A percentile compares a stretch with the other conserved stretches of the same genome.
Conservation (phyloP, 129 eudicot genomes). For the Saposhnikovia divaricata region DNA sequence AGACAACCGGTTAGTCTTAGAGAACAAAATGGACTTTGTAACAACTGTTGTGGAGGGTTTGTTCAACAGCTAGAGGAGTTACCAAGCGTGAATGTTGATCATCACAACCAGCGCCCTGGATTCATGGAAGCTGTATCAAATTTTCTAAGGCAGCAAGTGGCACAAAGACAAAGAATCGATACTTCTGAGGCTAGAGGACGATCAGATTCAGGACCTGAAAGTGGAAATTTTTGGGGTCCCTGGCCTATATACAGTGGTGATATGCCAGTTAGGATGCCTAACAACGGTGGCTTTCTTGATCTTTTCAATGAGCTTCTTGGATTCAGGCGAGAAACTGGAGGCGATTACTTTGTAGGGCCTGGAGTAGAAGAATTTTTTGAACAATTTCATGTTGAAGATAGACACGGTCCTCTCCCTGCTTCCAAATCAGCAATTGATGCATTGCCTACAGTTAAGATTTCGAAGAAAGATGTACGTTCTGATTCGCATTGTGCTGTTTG, state of each 20-base stretch:
- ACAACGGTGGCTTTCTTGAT: slow-evolving; percentile 45
- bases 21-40: slow-evolving; percentile 34
- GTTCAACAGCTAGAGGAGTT: slow-evolving; percentile 61
- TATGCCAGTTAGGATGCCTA: slow-evolving; percentile 59
- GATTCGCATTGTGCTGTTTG: slow-evolving; percentile 73
- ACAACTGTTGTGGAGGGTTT: slow-evolving; percentile 56
- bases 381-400: slow-evolving; percentile 36
- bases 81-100: slow-evolving; percentile 20
- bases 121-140: slow-evolving; percentile 54
- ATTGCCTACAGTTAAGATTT: slow-evolving; percentile 48
- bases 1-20: slow-evolving; percentile 44
- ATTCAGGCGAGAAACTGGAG: slow-evolving; percentile 52
- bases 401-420: slow-evolving; percentile 48
- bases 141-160: slow-evolving; percentile 48
- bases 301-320: slow-evolving; percentile 55
- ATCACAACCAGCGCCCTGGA: slow-evolving; percentile 42
- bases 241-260: slow-evolving; percentile 66
- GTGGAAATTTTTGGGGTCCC: slow-evolving; percentile 42
- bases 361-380: slow-evolving; percentile 65
- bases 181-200: slow-evolving; percentile 28
- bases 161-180: slow-evolving; percentile 25
- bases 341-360: slow-evolving; percentile 63
- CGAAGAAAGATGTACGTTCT: slow-evolving; percentile 49
- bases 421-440: slow-evolving; percentile 44
- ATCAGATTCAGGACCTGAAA: slow-evolving; percentile 26